Percentiles rank a stretch among this genome's conserved stretches.
Evolutionary conservation across 2,329 filamentous ascomycete genomes (phyloP).

Genomic region (Microdochium paspali): DNA sequence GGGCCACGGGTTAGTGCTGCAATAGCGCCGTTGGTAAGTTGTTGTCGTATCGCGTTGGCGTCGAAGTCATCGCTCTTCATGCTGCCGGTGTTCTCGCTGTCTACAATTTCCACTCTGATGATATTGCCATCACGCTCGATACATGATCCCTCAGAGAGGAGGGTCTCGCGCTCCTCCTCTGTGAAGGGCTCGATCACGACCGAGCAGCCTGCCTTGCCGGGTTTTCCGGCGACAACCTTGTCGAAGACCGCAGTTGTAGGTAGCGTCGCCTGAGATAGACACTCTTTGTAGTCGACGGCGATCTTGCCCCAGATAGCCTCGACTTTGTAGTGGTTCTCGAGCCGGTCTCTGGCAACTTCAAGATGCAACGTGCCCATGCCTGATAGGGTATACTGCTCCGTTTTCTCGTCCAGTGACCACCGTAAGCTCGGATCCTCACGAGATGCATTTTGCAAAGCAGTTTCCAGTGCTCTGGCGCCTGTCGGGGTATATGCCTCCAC

Average conservation of each 20-base stretch:
- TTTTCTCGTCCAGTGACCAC: slow-evolving; percentile 77
- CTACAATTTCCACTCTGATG: slow-evolving; percentile 45
- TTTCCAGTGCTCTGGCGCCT: slow-evolving; percentile 71
- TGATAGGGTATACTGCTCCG: slow-evolving; percentile 84
- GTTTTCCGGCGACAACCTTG: slow-evolving; percentile 69
- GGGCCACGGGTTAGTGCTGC: slow-evolving; percentile 82
- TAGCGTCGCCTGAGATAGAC: slow-evolving; percentile 48
- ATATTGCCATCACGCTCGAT: slow-evolving; percentile 62
- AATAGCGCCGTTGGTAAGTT: slow-evolving; percentile 69
- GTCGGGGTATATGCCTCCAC: slow-evolving; percentile 71
- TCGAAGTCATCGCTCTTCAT: slow-evolving; percentile 27
- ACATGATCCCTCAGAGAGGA: slow-evolving; percentile 31
- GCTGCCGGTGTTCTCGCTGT: slow-evolving; percentile 33
- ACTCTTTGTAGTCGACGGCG: slow-evolving; percentile 92
- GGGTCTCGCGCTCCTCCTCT: slow-evolving; percentile 22
- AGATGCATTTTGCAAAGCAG: slow-evolving; percentile 67
- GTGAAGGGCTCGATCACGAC: slow-evolving; percentile 56
- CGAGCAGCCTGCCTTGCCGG: slow-evolving; percentile 67
- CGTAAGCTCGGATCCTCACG: slow-evolving; percentile 89
- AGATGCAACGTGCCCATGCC: slow-evolving; percentile 96
- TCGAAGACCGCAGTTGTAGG: slow-evolving; percentile 61
- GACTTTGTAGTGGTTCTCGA: slow-evolving; percentile 83
- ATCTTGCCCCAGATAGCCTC: slow-evolving; percentile 82
- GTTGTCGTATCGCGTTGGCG: slow-evolving; percentile 38
- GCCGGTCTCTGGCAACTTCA: slow-evolving; percentile 81